These are phyloP conservation scores for Plasmodium ovale DNA, from an alignment of 169 alveolate genomes.

Conservation along the genomic window DNA sequence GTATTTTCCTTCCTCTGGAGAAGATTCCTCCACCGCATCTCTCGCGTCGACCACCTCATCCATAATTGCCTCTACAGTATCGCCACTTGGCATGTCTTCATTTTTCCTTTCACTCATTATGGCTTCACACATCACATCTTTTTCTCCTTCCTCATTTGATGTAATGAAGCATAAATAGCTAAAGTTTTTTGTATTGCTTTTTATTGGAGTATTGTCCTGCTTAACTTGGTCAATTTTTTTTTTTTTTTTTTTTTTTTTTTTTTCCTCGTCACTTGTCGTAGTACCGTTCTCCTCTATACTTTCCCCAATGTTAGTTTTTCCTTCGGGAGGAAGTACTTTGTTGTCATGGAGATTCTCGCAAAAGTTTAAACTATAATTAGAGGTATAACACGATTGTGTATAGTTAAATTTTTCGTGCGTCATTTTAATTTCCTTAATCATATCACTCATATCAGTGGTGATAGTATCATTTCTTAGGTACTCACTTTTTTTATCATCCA, in stretches of 20 bases:
- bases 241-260: too few species aligned
- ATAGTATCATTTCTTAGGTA: too few species aligned
- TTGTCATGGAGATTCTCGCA: too few species aligned
- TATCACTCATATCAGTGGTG: too few species aligned
- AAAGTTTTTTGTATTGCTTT: neutral
- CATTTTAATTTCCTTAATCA: too few species aligned
- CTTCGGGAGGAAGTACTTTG: too few species aligned
- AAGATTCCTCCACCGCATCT: too few species aligned
- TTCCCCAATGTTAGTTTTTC: too few species aligned
- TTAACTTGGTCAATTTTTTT: neutral
- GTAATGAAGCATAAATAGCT: neutral
- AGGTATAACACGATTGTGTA: too few species aligned
- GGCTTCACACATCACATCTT: neutral
- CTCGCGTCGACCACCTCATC: neutral
- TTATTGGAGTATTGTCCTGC: neutral
- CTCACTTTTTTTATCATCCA: too few species aligned
- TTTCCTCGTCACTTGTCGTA: neutral
- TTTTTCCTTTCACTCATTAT: neutral
- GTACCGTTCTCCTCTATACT: neutral
- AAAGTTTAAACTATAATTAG: too few species aligned
- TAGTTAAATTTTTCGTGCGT: too few species aligned
- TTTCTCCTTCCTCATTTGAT: neutral
- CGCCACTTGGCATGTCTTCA: neutral
- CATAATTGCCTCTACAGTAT: neutral
- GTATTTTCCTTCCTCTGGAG: neutral